Base-by-base conservation (phyloP, 768 basidiomycete species). In the Boletellus emodensis region DNA sequence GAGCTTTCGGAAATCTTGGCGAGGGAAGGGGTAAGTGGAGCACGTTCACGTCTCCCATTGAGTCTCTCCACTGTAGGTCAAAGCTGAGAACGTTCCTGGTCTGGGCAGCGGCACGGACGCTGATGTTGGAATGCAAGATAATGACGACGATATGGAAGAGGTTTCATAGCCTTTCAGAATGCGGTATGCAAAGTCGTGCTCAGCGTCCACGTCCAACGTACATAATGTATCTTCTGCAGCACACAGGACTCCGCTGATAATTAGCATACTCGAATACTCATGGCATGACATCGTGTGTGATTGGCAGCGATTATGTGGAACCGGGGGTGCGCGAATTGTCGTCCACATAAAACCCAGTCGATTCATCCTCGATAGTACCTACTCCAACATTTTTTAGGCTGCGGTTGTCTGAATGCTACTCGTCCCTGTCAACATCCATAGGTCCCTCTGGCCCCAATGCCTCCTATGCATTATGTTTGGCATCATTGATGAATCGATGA, bases 1-100 rank as follows among this genome's bases (percentile, higher is more conserved):
- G 86, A 89, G 66, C 76, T 93, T 56, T 82, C 84, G 59, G 81
- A 84, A 44, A 83, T 80, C 56, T 90, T 79, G 67, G 84, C 83
- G 57, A 81, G 80, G 50, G 78, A 76, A 20, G 81, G 78, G 68
- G 81, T 84, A 44, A 54, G 78, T 72, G 8, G 20, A 3, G 14
- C 56, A 8, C 47, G 10, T 28, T 26, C 33, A 26, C 13, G 43
- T 35, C 12, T 36, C 28, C 13, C 49, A 28, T 42, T 55, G n/a
- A 61, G 20, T 24, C 8, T 39, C 0, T 45, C 37, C 48, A 18
- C 35, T 20, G 6, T 40, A 78, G 74, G 68, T 76, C 40, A 77
- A 79, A 56, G 73, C 67, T 0, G 77, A 76, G 53, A 73, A 75
- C 51, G 68, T 78, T 6, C 71, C 77, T 20, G 72, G 70, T 6